phyloP scores from a whole-genome alignment of 495 filamentous ascomycete genomes.

The Podospora fimiseda region DNA sequence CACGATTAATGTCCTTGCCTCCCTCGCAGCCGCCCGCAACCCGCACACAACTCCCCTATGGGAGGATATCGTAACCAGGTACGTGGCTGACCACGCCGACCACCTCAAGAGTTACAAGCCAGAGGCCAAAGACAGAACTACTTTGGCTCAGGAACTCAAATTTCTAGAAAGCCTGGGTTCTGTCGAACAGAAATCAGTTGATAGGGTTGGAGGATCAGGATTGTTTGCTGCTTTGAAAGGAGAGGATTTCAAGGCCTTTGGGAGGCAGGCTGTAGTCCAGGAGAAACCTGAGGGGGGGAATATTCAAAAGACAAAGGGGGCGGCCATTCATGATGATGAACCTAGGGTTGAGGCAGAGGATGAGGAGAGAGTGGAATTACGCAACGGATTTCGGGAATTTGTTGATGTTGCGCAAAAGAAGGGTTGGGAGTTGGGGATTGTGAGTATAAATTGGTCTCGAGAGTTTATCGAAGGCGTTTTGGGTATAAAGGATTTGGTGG shows the following conservation, averaged over 20 bases:
- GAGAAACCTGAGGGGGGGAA: neutral
- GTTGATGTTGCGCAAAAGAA: slow-evolving; percentile 3
- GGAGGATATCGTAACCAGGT: slow-evolving; percentile 31
- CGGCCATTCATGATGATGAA: slow-evolving; percentile 13
- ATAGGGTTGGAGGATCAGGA: slow-evolving; percentile 24
- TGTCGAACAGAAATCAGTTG: slow-evolving; percentile 32
- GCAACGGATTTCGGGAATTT: slow-evolving; percentile 33
- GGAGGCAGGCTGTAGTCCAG: slow-evolving; percentile 15
- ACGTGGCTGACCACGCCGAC: slow-evolving; percentile 28
- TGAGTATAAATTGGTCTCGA: slow-evolving; percentile 42
- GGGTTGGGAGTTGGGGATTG: slow-evolving; percentile 29
- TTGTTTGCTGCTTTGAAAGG: slow-evolving; percentile 28
- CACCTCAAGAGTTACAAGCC: slow-evolving; percentile 29
- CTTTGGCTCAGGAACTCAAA: slow-evolving; percentile 27
- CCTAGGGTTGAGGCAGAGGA: slow-evolving; percentile 8
- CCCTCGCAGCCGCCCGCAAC: neutral
- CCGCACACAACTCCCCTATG: slow-evolving; percentile 16
- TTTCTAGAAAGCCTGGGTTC: slow-evolving; percentile 31
- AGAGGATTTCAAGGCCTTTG: slow-evolving; percentile 20
- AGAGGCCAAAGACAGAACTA: slow-evolving; percentile 7
- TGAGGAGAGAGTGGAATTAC: slow-evolving; percentile 20
- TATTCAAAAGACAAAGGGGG: neutral
- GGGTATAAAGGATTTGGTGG: neutral
- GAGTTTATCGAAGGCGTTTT: slow-evolving; percentile 34
- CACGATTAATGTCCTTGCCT: slow-evolving; percentile 23